Base-by-base conservation (phyloP, 2,329 filamentous ascomycete genomes). In the Phoma herbarum region DNA sequence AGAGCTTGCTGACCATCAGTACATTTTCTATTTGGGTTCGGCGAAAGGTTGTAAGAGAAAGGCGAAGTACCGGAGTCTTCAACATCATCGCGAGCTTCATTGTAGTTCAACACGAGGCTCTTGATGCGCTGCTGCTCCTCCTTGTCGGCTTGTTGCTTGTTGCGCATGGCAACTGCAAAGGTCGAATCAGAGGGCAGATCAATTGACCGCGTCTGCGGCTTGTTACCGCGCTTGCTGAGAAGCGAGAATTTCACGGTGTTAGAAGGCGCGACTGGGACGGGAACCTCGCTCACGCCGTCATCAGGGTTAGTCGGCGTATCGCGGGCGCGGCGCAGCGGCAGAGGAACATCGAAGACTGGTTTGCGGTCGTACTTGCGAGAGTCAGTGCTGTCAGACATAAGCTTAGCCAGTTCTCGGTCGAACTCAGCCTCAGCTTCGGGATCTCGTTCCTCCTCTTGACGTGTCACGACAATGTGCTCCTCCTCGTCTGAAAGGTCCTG, bases 91-190 rank as follows among this genome's bases (percentile, higher is more conserved):
- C 92, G 88, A 74, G 97, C 87, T 79, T 99, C 95, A 59, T 70
- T 70, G 74, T 97, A 96, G 78, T 97, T 98, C 68, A 99, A 83
- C 52, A 99, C 95, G 44, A 99, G 84, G 72, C 92, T 97, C 82
- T 99, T 99, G 86, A 99, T 99, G 62, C 95, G 91, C 77, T 97
- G 93, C 77, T 99, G 94, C 77, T 99, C 96, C 74, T 97, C 95
- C 52, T 90, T 90, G 75, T 98, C 94, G 2, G 93, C 94, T 78
- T 96, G 91, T 75, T 97, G 93, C 80, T 98, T 93, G 60, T 87
- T 93, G 75, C 92, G 95, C 93, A 99, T 95, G 42, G 95, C 95
- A 65, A 98, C 86, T 6, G 95, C 95, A 79, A 99, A 97, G 48
- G 88, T 93, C 0, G 95, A 98, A 76, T 99, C 91, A 2, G 94